Conservation (phyloP, 768 basidiomycete species). For the Lentinula detonsa region DNA sequence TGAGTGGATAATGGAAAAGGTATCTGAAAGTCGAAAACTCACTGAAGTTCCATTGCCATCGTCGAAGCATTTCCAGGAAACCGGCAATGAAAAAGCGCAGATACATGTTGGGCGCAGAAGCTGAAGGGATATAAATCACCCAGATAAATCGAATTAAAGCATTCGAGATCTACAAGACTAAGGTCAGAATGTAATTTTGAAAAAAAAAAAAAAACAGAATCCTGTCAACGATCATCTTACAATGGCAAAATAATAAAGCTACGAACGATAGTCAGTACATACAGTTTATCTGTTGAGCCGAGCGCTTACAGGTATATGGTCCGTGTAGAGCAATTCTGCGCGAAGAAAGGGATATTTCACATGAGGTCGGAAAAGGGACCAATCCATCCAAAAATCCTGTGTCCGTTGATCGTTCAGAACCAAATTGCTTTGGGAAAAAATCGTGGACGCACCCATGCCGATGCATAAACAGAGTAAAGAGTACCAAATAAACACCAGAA, state of each 20-base stretch:
- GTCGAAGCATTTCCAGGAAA: slow-evolving; percentile 68
- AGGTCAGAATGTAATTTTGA: not conserved
- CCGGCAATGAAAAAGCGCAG: slow-evolving; percentile 64
- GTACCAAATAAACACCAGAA: slow-evolving; percentile 64
- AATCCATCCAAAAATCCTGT: slow-evolving; percentile 87
- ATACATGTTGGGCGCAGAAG: slow-evolving; percentile 36
- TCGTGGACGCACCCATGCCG: slow-evolving; percentile 60
- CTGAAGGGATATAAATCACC: slow-evolving; percentile 66
- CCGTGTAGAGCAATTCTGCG: slow-evolving; percentile 66
- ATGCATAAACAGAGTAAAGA: slow-evolving; percentile 64
- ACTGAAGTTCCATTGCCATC: slow-evolving; percentile 94
- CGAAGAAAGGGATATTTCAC: slow-evolving; percentile 60
- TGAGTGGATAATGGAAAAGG: not conserved
- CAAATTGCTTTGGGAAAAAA: not conserved
- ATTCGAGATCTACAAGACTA: slow-evolving; percentile 54
- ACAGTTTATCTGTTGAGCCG: not conserved
- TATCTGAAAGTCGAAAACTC: slow-evolving; percentile 19
- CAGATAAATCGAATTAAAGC: slow-evolving; percentile 75
- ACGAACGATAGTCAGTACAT: not conserved
- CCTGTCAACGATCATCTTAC: slow-evolving; percentile 27
- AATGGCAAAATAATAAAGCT: slow-evolving; percentile 78
- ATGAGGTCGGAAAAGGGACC: slow-evolving; percentile 70
- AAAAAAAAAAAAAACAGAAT: not conserved
- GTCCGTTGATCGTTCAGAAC: not conserved
- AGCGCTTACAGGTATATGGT: slow-evolving; percentile 46